Base-by-base conservation (phyloP, 805 yeast genomes). In the Candida stauntonica region DNA sequence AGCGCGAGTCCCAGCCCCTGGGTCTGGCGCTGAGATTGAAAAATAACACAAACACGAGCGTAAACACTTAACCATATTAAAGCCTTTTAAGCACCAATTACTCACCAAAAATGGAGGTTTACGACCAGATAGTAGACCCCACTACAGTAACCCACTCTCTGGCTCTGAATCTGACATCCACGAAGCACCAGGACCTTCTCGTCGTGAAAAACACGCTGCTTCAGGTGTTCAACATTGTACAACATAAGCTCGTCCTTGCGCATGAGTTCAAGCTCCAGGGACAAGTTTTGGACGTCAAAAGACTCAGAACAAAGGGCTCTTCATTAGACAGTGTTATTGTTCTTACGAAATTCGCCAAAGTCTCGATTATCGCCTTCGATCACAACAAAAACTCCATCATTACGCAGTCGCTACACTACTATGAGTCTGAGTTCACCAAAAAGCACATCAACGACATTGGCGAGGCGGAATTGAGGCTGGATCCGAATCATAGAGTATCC, bases 51-150 rank as follows among this genome's bases (percentile, higher is more conserved):
- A n/a, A n/a, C n/a, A n/a, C n/a, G n/a, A n/a, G n/a, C n/a, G n/a
- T n/a, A n/a, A n/a, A n/a, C n/a, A n/a, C n/a, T n/a, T n/a, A n/a
- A n/a, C n/a, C n/a, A n/a, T n/a, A n/a, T n/a, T n/a, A n/a, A n/a
- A n/a, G n/a, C n/a, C n/a, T n/a, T n/a, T n/a, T n/a, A 21, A 21
- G 24, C 24, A 8, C 24, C 24, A 21, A 17, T 15, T n/a, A n/a
- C n/a, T n/a, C n/a, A n/a, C n/a, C n/a, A n/a, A n/a, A n/a, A n/a
- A 87, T 87, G 96, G 86, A 86, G 52, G 81, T 83, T 13, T 85
- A 83, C 59, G 78, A 81, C 47, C 87, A 84, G 57, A 69, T 87
- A 48, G 69, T 84, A 33, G 83, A 77, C 48, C 94, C 96, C 3
- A 68, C 94, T 2, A 74, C 79, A 48, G 86, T 85, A 27, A 60